A percentile compares a stretch with the other conserved stretches of the same genome.
phyloP scores from a whole-genome alignment of 805 yeast genomes.

The Saccharomycopsis guyanensis region DNA sequence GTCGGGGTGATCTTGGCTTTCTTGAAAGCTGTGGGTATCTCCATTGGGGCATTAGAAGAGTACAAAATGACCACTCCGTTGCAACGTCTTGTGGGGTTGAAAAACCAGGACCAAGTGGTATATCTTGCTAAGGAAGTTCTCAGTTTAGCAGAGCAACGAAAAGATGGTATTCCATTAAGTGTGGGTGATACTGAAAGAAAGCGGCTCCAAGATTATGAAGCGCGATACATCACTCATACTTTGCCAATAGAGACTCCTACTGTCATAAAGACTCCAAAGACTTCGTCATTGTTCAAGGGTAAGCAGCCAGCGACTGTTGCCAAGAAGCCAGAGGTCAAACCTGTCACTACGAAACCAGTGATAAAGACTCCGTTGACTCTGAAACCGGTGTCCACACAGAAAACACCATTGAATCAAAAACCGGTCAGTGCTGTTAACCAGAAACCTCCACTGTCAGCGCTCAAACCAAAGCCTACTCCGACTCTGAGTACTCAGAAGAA shows the following conservation, averaged over 20 bases:
- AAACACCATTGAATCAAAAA: background rate
- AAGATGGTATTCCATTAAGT: background rate
- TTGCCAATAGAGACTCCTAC: background rate
- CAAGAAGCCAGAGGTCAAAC: background rate
- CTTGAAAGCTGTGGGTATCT: constrained; percentile 13
- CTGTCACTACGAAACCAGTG: background rate
- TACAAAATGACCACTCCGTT: constrained; percentile 17
- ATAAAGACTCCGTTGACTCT: background rate
- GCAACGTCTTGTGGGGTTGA: constrained; percentile 9
- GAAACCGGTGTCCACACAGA: too few relatives aligned
- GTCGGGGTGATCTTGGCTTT: constrained; percentile 11
- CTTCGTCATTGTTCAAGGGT: background rate
- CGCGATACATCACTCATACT: background rate
- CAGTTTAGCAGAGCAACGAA: background rate
- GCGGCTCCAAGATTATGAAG: background rate
- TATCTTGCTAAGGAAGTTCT: constrained; percentile 2
- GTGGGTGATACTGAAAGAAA: background rate
- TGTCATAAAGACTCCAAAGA: background rate
- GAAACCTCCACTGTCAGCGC: background rate
- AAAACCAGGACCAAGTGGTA: constrained; percentile 10
- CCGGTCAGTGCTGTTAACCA: background rate
- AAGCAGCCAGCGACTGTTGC: background rate
- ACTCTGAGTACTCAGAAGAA: too few relatives aligned
- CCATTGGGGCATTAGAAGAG: constrained; percentile 7
- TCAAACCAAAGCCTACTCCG: background rate